phyloP scores from a whole-genome alignment of 2,329 filamentous ascomycete genomes.

The Lachnellula occidentalis region DNA sequence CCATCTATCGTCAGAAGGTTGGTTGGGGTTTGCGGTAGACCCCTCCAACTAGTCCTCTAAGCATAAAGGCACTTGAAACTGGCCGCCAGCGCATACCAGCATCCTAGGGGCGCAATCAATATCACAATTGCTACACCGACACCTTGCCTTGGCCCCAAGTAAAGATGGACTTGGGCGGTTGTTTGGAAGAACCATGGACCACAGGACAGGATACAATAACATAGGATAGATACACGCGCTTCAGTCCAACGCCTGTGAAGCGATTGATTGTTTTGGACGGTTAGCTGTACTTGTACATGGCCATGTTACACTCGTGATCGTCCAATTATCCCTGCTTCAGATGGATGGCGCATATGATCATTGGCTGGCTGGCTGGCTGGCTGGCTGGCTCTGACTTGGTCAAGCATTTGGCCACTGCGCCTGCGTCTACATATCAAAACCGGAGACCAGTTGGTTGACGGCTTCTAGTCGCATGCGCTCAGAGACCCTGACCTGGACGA shows the following conservation, averaged over 20 bases:
- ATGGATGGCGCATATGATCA: slow-evolving; percentile 26
- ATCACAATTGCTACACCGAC: slow-evolving; percentile 14
- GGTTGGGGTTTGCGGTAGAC: slow-evolving; percentile 16
- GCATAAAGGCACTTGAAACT: slow-evolving; percentile 30
- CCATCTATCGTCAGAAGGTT: slow-evolving; percentile 17
- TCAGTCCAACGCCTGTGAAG: slow-evolving; percentile 13
- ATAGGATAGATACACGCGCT: slow-evolving; percentile 8
- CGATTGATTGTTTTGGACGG: slow-evolving; percentile 5
- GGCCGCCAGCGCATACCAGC: slow-evolving; percentile 28
- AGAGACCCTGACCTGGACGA: slow-evolving; percentile 12
- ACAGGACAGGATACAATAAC: slow-evolving; percentile 11
- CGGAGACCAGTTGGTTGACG: slow-evolving; percentile 6
- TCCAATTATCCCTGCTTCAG: slow-evolving; percentile 18
- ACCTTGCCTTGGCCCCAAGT: background rate
- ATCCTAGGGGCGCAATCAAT: slow-evolving; percentile 23
- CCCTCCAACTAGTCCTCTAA: slow-evolving; percentile 15
- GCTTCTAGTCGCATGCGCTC: slow-evolving; percentile 20
- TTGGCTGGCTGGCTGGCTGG: slow-evolving; percentile 30
- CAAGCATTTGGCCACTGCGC: slow-evolving; percentile 29
- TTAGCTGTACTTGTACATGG: background rate
- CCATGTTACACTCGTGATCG: slow-evolving; percentile 20
- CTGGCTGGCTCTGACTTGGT: slow-evolving; percentile 21
- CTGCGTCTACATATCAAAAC: slow-evolving; percentile 20
- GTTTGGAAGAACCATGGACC: slow-evolving; percentile 1
- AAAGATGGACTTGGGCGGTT: slow-evolving; percentile 9